These are phyloP conservation scores for Hygrophorus pudorinus DNA, from an alignment of 768 basidiomycete species.

Conservation along the genomic window DNA sequence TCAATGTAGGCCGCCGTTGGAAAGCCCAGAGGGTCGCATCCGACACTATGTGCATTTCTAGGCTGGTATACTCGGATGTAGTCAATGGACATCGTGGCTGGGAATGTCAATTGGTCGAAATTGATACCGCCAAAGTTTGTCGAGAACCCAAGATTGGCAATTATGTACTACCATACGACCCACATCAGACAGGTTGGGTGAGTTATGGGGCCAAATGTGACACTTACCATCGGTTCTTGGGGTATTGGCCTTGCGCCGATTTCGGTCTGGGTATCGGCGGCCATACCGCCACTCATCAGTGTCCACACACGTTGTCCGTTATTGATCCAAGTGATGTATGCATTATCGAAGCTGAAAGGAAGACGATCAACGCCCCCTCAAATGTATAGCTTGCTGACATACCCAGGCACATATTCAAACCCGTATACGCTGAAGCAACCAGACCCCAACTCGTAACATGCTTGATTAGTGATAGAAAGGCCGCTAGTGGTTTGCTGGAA, in stretches of 20 bases:
- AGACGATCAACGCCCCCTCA: constrained; percentile 4
- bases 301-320: constrained; percentile 49
- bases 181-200: constrained; percentile 17
- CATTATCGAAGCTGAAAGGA: constrained; percentile 32
- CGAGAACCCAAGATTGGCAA: constrained; percentile 65
- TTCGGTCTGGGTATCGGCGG: constrained; percentile 37
- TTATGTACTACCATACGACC: constrained; percentile 40
- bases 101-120: constrained; percentile 41
- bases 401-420: constrained; percentile 44
- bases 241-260: constrained; percentile 52
- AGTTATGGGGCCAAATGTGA: background rate
- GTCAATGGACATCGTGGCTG: constrained; percentile 61
- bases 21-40: constrained; percentile 61
- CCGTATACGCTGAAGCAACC: constrained; percentile 28
- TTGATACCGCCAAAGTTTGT: constrained; percentile 59
- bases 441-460: constrained; percentile 44
- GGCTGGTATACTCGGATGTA: constrained; percentile 74
- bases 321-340: constrained; percentile 65
- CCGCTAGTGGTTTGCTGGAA: constrained; percentile 71
- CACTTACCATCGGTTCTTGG: constrained; percentile 59
- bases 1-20: constrained; percentile 75
- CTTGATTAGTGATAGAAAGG: constrained; percentile 47
- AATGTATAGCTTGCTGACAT: constrained; percentile 20
- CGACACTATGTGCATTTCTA: constrained; percentile 37
- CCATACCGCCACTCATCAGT: constrained; percentile 37